Base-by-base conservation (phyloP, 2,329 filamentous ascomycete genomes). In the Talaromyces sp. region DNA sequence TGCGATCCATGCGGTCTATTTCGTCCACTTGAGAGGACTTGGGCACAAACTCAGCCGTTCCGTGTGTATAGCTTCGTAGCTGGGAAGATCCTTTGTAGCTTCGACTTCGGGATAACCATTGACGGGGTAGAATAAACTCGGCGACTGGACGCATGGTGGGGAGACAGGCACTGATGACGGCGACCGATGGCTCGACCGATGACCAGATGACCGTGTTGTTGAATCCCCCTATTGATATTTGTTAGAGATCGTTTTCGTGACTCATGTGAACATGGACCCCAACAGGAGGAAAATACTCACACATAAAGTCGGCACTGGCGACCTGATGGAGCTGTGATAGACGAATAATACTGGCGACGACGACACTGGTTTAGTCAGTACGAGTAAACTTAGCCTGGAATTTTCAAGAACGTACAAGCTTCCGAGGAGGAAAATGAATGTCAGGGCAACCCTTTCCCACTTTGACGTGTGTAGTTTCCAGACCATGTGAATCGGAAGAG, bases 391-490 rank as follows among this genome's bases (percentile, higher is more conserved):
- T 47, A 3, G 23, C 8, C 9, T 27, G 16, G 4, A 47, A 27
- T 4, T 8, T 47, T 47, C 4, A 14, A 8, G 18, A 14, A 53
- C 50, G 18, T 53, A 53, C 71, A 72, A 60, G 27, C 66, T 65
- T 62, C 71, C 71, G n/a, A 73, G 60, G 4, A 72, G 56, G 28
- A 73, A 73, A 2, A 73, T 67, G 1, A 65, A 66, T 0, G 69
- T 70, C 10, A 73, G 61, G 23, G 70, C 61, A 5, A 65, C 4
- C 12, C 68, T 68, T 51, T 73, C 69, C 1, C 61, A 54, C 18
- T 66, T 70, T 1, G 69, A 47, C 18, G 72, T 68, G 0, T 68
- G 69, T 8, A 73, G 60, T 3, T 61, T 55, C 68, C 70, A 70
- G 4, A 73, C 69, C 4, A 69, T 61, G 27, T 62, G 65, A 56